phyloP scores from a whole-genome alignment of 140 eudicot species.

The Erigeron philadelphicus region DNA sequence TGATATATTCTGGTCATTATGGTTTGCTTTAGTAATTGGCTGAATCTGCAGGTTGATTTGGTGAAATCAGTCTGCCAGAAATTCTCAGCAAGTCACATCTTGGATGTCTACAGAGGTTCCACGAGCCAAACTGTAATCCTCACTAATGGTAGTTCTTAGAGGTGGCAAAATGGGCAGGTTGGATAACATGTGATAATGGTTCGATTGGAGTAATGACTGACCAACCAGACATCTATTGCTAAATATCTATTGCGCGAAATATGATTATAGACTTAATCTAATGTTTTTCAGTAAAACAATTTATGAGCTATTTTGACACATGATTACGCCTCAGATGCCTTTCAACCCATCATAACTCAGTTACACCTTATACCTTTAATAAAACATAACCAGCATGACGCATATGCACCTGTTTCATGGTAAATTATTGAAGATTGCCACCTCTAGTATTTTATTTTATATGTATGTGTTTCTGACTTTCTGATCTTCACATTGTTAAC shows the following conservation, averaged over 20 bases:
- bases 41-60: constrained; percentile 62
- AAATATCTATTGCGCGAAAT: background rate
- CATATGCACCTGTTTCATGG: too few species aligned
- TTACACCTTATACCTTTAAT: background rate
- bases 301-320: background rate
- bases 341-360: background rate
- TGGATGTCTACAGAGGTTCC: constrained; percentile 96
- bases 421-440: background rate
- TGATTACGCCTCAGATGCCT: background rate
- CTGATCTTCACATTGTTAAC: constrained; percentile 18
- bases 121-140: constrained; percentile 74
- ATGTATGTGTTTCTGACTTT: constrained; percentile 24
- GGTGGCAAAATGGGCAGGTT: constrained; percentile 8
- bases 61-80: constrained; percentile 65
- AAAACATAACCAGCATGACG: background rate
- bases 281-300: background rate
- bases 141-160: background rate
- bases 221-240: background rate
- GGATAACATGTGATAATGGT: background rate
- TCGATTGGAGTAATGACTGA: background rate
- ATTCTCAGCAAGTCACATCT: constrained; percentile 71
- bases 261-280: background rate
- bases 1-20: constrained; percentile 14
- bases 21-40: constrained; percentile 10
- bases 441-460: background rate